Base-by-base conservation (phyloP, 108 stramenopile species). In the Schizochytrium sp. region DNA sequence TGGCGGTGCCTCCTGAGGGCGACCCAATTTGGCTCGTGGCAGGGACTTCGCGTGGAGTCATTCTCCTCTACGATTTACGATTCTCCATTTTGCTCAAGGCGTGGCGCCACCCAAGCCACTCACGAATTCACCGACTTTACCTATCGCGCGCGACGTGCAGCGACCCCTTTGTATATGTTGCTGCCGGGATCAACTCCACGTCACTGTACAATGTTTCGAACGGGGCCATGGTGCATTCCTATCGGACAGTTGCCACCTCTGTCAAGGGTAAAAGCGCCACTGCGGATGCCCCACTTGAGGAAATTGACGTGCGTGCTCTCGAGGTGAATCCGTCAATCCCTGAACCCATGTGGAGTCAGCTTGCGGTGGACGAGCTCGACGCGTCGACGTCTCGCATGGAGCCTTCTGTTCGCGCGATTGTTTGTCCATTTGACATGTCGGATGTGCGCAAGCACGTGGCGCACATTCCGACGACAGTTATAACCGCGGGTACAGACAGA, bases 91-190 rank as follows among this genome's bases (percentile, higher is more conserved):
- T 83, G n/a, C 76, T 83, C 76, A 83, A 83, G 51, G 76, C 76
- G 6, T 83, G 76, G 76, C 76, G 76, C 19, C 76, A 83, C 51
- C 76, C 76, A 8, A 53, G 48, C 45, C 76, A 83, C n/a, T 23
- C 45, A 1, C 45, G 51, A 6, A 53, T 83, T 12, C 76, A 83
- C 4, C 6, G 76, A 6, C 51, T 83, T 18, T 53, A 83, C 51
- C 2, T 83, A 34, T 83, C 76, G n/a, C 76, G 76, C 28, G 76
- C 76, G 1, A 83, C 76, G 25, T 83, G 76, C 76, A 83, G 76
- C 51, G 76, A 83, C 4, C 76, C 76, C n/a, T 53, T 83, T 23
- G 48, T 83, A 12, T 83, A 53, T 34, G 76, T 83, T 12, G 76
- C 76, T 53, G 76, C 76, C 6, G 76, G 76, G 8, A 4, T 53